Percentiles rank a stretch among this genome's conserved stretches.
phyloP scores from a whole-genome alignment of 2,329 filamentous ascomycete genomes.

The Ophiosphaerella narmari region DNA sequence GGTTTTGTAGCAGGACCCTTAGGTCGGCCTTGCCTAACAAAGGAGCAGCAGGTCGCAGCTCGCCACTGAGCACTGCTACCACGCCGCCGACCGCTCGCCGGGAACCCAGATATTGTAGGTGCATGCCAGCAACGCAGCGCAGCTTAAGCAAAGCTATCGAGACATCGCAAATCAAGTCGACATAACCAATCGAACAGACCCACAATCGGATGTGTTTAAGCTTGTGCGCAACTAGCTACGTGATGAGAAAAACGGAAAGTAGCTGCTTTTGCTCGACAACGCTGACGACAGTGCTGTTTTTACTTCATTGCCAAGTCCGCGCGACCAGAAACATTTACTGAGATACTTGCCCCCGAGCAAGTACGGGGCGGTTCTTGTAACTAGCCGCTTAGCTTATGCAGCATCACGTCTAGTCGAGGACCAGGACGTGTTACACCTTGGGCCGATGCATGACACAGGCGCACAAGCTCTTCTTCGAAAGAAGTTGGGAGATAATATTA shows the following conservation, averaged over 20 bases:
- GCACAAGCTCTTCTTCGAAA: conserved; percentile 26
- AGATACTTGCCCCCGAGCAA: not conserved
- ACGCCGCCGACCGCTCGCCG: not conserved
- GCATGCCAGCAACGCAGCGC: not conserved
- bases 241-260: conserved; percentile 6
- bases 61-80: conserved; percentile 10
- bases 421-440: conserved; percentile 14
- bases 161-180: too few species aligned
- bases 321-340: not conserved
- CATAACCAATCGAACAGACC: too few species aligned
- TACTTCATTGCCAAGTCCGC: not conserved
- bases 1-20: not conserved
- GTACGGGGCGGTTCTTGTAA: conserved; percentile 39
- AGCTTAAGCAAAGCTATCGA: too few species aligned
- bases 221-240: too few species aligned
- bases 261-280: conserved; percentile 2
- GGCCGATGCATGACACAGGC: conserved; percentile 24
- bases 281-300: not conserved
- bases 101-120: conserved; percentile 1
- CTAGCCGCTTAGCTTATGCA: not conserved
- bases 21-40: not conserved
- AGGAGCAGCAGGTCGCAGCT: conserved; percentile 6
- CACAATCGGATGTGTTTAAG: too few species aligned
- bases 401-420: conserved; percentile 35
- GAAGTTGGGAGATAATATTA: conserved; percentile 15